Conservation (phyloP, 1,284 basidiomycete genomes). For the Melampsora larici-populina region DNA sequence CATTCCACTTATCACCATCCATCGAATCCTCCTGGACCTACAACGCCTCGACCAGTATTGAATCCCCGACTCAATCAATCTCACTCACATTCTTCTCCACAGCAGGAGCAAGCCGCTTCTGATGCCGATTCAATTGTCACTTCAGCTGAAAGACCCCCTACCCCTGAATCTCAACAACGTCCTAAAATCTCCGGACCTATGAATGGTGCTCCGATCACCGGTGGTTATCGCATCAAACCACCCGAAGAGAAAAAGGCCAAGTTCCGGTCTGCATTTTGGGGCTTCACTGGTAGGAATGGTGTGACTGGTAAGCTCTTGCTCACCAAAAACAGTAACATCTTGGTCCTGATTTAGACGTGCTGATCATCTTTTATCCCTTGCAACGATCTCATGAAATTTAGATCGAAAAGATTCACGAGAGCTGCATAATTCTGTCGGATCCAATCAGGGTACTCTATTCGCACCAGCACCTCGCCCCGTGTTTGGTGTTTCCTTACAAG, state of each 20-base stretch:
- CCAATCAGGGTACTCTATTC: slow-evolving; percentile 54
- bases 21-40: background rate
- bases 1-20: background rate
- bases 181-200: slow-evolving; percentile 85
- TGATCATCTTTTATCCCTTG: background rate
- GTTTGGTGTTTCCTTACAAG: slow-evolving; percentile 82
- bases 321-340: background rate
- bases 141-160: slow-evolving; percentile 62
- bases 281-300: slow-evolving; percentile 22
- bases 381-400: background rate
- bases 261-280: slow-evolving; percentile 41
- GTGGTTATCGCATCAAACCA: slow-evolving; percentile 73
- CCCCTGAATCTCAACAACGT: slow-evolving; percentile 53
- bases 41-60: background rate
- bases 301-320: slow-evolving; percentile 1
- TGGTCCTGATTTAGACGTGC: background rate
- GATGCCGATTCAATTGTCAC: slow-evolving; percentile 58
- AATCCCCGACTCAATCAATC: background rate
- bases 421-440: no score
- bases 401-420: slow-evolving; percentile 40
- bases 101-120: slow-evolving; percentile 58
- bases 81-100: slow-evolving; percentile 58
- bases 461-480: slow-evolving; percentile 66
- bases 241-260: slow-evolving; percentile 46
- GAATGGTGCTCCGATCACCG: slow-evolving; percentile 76